Base-by-base conservation (phyloP, 2,329 filamentous ascomycete genomes). In the Xenoacremonium recifei region DNA sequence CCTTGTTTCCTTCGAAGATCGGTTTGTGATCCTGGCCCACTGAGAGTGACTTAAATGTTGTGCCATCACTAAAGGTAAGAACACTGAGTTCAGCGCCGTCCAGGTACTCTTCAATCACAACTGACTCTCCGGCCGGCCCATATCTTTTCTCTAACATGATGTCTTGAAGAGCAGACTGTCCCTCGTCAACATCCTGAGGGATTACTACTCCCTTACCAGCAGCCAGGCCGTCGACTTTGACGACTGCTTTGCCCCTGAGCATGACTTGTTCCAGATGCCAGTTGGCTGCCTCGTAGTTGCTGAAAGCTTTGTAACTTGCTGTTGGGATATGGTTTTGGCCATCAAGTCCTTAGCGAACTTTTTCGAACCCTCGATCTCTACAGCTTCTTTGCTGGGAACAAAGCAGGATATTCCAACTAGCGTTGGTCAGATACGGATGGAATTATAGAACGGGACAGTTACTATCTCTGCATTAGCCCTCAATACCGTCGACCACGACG, bases 331-430 rank as follows among this genome's bases (percentile, higher is more conserved):
- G 73, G 61, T 88, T 33, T 76, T 74, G 57, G 79, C 76, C 87
- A 91, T 91, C 58, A 91, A 90, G 57, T 87, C 82, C 59, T 91
- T 90, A 29, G 83, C 82, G 60, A 87, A 90, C 2, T 84, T 79
- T 66, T 91, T 91, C 55, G 82, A 87, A 30, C 87, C 87, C 60
- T 91, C 87, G 75, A 91, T 82, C 27, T 75, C 72, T 9, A 87
- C 85, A 10, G 87, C 86, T 18, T 75, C 73, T 59, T 82, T 76
- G 34, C 76, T 79, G 2, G 87, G 87, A 0, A 85, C 86, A 57
- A 89, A 90, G 53, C 76, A 80, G 43, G 74, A 71, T 52, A 88
- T 82, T 4, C 71, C 72, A 31, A 70, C 76, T 46, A n/a, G n/a
- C n/a, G n/a, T n/a, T n/a, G n/a, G n/a, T n/a, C n/a, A n/a, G n/a